Evolutionary conservation across 805 yeast species (phyloP), one percentile per base, ranked within the genome.

Genomic region (Metschnikowia continentalis): DNA sequence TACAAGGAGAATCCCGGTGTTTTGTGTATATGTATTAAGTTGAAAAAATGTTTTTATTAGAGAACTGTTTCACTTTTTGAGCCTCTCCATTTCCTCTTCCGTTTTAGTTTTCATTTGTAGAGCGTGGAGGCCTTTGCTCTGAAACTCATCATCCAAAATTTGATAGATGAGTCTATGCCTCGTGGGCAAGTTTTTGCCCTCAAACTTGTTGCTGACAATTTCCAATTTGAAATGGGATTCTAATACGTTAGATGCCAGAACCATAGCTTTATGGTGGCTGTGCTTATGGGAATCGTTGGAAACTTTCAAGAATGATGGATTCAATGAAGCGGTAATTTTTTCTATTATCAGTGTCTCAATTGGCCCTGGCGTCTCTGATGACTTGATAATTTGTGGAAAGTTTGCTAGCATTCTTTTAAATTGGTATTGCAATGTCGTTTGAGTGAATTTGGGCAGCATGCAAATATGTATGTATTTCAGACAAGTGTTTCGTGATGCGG

Each of bases 221-320:
- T 81, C 84, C 35, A 92, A 67, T 50, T 89, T 70, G 68, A 91
- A 90, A 66, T 92, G 97, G 0, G 95, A 85, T 67, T 92, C 97
- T 2, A 78, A 76, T 14, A 72, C 75, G 66, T 90, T 90, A 1
- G 76, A 58, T 7, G 91, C 89, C 3, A 85, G 90, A 48, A 83
- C 77, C 72, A 89, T 78, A 1, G 95, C 90, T 51, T 83, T 84
- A 66, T 92, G 98, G 56, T 88, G 91, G 1, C 90, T 81, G 67
- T 92, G 98, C 64, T 87, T 87, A 67, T 82, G 82, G 6, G 96
- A 88, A 67, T 92, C 97, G 65, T 92, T 92, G 51, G 72, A 73
- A 5, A 92, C 76, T 32, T 71, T 76, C 56, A 80, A 74, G 57
- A 55, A 66, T 7, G 63, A 61, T 20, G 81, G 95, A 55, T 70